Evolutionary conservation across 176 grass and related monocot genomes (phyloP), one percentile per base, ranked within the genome.

Genomic region (Tuctoria greenei): DNA sequence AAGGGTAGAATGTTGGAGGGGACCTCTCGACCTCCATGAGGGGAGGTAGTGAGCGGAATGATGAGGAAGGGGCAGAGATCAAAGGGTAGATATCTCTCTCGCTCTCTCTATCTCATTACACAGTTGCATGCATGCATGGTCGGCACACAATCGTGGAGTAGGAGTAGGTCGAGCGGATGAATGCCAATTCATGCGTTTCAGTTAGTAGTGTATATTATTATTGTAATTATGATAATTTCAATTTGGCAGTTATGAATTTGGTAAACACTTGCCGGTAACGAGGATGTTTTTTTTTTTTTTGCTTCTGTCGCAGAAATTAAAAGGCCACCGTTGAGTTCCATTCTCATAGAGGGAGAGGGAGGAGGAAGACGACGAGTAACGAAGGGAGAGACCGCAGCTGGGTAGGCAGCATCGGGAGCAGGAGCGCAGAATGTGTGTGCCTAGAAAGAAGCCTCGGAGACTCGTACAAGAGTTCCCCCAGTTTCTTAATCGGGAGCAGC

Each of bases 341-440:
- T 31, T 31, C 4, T 2, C 2, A 38, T 2, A 0, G 10, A 3
- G 25, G 4, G 14, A 31, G 24, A 10, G 31, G 34, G 28, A 58
- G 13, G 12, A 55, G 0, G 69, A 42, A 0, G 66, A 70, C 20
- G 71, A 82, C 11, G 73, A 66, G 14, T 68, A 24, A 4, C 23
- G 3, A 31, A 31, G 31, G 31, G 31, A 3, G 31, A 31, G 31
- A 31, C 31, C 31, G 31, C 31, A 31, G 31, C 31, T 31, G 26
- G 55, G 2, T 57, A 40, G 42, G 61, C 40, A 56, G 52, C 92
- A 84, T 95, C 70, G 92, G 91, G 92, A 78, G 91, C 95, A 99
- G 95, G 87, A 93, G 76, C 82, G 89, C 89, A 92, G 85, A 82
- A 99, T 95, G 91, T 90, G 88, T 93, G 95, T 88, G 84, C 88